These are phyloP conservation scores for Smittium culicis DNA, from an alignment of 371 early-diverging fungal species.

Conservation along the genomic window DNA sequence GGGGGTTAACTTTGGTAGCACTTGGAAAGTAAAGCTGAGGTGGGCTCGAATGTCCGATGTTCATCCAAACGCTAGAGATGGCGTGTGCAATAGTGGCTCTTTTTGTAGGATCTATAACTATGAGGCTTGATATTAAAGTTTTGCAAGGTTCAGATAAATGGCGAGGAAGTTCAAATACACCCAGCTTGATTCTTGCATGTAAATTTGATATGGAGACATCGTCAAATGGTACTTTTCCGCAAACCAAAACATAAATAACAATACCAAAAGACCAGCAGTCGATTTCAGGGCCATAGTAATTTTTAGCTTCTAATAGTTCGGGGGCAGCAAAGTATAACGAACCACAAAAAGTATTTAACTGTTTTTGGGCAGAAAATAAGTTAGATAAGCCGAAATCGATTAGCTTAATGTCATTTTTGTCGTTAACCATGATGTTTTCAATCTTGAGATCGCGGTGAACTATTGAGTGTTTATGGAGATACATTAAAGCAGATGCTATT, in stretches of 20 bases:
- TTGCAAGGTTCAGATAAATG: slow-evolving; percentile 23
- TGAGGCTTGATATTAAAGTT: slow-evolving; percentile 23
- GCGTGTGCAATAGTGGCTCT: slow-evolving; percentile 30
- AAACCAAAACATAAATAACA: slow-evolving; percentile 89
- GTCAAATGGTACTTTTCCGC: slow-evolving; percentile 92
- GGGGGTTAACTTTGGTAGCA: no score
- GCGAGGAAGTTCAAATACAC: slow-evolving; percentile 25
- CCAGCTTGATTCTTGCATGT: slow-evolving; percentile 73
- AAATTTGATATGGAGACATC: slow-evolving; percentile 78
- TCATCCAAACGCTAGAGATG: slow-evolving; percentile 26
- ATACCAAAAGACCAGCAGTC: slow-evolving; percentile 98
- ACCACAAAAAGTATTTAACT: slow-evolving; percentile 87
- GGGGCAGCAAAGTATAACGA: slow-evolving; percentile 85
- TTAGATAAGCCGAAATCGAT: slow-evolving; percentile 97
- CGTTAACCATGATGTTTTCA: slow-evolving; percentile 83
- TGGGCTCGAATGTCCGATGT: slow-evolving; percentile 15
- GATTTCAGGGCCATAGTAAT: slow-evolving; percentile 41
- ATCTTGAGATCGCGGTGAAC: slow-evolving; percentile 98
- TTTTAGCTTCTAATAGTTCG: slow-evolving; percentile 64
- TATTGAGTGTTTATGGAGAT: slow-evolving; percentile 79
- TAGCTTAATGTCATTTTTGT: slow-evolving; percentile 59
- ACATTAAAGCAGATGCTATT: slow-evolving; percentile 84
- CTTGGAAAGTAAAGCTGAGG: background rate
- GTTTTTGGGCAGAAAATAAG: slow-evolving; percentile 59
- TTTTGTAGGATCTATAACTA: slow-evolving; percentile 21